Conservation (phyloP, 2,329 filamentous ascomycete genomes). For the Aspergillus uvarum region DNA sequence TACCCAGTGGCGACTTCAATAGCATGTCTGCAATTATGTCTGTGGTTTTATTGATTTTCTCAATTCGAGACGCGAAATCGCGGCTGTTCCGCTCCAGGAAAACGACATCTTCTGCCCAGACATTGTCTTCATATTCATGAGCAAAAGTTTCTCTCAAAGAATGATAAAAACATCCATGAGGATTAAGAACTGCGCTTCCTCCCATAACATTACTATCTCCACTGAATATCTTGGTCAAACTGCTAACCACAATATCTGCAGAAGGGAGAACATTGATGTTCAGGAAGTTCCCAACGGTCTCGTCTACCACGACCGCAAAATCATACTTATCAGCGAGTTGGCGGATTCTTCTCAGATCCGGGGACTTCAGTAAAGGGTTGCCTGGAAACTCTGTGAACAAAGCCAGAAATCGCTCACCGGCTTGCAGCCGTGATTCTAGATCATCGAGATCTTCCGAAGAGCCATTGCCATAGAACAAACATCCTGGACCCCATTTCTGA, state of each 20-base stretch:
- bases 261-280: conserved; percentile 90
- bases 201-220: conserved; percentile 99
- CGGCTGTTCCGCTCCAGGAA: conserved; percentile 96
- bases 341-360: conserved; percentile 80
- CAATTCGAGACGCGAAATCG: conserved; percentile 80
- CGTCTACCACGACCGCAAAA: conserved; percentile 89
- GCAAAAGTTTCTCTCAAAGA: conserved; percentile 66
- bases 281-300: conserved; percentile 94
- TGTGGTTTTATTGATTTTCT: conserved; percentile 80
- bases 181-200: conserved; percentile 67
- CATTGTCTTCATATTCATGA: conserved; percentile 76
- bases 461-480: conserved; percentile 81
- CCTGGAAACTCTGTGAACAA: conserved; percentile 95
- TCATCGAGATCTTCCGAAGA: conserved; percentile 78
- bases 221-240: conserved; percentile 94
- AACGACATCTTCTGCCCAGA: conserved; percentile 90
- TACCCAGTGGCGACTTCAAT: conserved; percentile 54
- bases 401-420: conserved; percentile 74
- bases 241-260: conserved; percentile 90
- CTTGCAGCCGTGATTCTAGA: conserved; percentile 68
- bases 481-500: conserved; percentile 90
- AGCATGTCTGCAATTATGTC: conserved; percentile 78
- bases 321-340: conserved; percentile 76
- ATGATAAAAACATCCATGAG: conserved; percentile 67
- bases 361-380: conserved; percentile 83